Percentiles rank a stretch among this genome's conserved stretches.
Conservation (phyloP, 345 rosid species). For the Reutealis trisperma region DNA sequence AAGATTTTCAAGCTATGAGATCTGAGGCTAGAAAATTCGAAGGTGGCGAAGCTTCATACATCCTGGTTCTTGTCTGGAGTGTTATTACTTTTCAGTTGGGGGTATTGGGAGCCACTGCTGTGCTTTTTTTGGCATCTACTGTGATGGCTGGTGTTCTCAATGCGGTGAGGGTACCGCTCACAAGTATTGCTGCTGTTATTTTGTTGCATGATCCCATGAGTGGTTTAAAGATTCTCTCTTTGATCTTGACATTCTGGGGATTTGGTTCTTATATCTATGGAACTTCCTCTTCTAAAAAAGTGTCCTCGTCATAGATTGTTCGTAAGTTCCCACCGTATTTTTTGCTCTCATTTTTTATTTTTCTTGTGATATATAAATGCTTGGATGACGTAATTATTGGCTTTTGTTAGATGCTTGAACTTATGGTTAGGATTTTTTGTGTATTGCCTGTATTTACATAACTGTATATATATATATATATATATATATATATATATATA, state of each 20-base stretch:
- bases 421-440: not conserved
- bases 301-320: constrained; percentile 11
- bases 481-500: no score
- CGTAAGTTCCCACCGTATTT: not conserved
- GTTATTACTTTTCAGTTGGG: constrained; percentile 76
- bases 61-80: constrained; percentile 59
- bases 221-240: constrained; percentile 81
- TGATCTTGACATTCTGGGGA: constrained; percentile 83
- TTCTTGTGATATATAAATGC: not conserved
- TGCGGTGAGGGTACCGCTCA: constrained; percentile 80
- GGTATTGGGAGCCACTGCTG: constrained; percentile 66
- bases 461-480: no score
- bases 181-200: constrained; percentile 74
- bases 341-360: no score
- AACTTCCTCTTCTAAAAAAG: constrained; percentile 30
- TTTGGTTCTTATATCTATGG: constrained; percentile 76
- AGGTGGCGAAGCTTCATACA: constrained; percentile 35
- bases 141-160: constrained; percentile 84
- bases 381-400: not conserved
- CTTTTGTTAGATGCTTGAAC: not conserved
- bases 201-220: constrained; percentile 83
- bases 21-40: constrained; percentile 20
- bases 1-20: constrained; percentile 54
- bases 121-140: constrained; percentile 72
- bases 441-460: not conserved